Conservation (phyloP, 257 asterid genomes). For the Solanum pinnatisectum region DNA sequence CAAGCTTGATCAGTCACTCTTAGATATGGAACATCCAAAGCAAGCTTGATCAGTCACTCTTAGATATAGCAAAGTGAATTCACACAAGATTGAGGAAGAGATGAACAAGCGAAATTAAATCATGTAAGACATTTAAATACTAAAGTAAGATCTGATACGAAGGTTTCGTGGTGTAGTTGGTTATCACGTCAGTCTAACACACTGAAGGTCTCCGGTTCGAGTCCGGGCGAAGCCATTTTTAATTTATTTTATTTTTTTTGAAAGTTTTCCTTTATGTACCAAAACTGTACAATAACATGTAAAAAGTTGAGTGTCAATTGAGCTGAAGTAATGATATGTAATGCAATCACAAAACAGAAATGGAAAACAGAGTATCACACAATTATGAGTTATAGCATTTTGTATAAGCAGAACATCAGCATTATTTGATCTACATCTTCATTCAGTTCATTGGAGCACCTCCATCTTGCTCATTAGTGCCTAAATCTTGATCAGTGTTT, state of each 20-base stretch:
- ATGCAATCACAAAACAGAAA: neutral
- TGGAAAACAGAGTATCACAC: neutral
- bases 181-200: slow-evolving; percentile 77
- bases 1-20: neutral
- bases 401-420: too few species aligned
- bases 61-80: neutral
- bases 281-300: too few species aligned
- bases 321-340: too few species aligned
- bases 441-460: too few species aligned
- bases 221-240: slow-evolving; percentile 58
- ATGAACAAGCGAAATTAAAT: neutral
- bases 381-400: neutral
- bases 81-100: neutral
- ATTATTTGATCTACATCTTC: too few species aligned
- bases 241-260: too few species aligned
- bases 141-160: rapidly evolving
- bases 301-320: too few species aligned
- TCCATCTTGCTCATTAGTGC: too few species aligned
- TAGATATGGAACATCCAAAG: neutral
- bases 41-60: neutral
- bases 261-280: too few species aligned
- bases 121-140: neutral
- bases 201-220: slow-evolving; percentile 92
- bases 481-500: too few species aligned
- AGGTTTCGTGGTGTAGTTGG: slow-evolving; percentile 81